Percentiles rank a stretch among this genome's conserved stretches.
These are phyloP conservation scores for Serendipita sp. DNA, from an alignment of 768 basidiomycete genomes.

Conservation along the genomic window DNA sequence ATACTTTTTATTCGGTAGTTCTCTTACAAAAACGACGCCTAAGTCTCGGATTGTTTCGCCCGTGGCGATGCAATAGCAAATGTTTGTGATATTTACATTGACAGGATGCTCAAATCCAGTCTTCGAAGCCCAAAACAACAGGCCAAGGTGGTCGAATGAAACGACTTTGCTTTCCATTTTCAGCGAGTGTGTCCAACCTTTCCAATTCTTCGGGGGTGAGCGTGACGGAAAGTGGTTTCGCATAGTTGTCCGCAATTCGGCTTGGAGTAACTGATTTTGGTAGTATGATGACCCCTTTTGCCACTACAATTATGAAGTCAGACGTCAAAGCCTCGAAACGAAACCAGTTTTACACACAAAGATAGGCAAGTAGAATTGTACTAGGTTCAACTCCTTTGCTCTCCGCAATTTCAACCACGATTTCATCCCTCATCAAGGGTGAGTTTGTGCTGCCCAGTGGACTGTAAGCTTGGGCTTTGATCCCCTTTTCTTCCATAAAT, in stretches of 20 bases:
- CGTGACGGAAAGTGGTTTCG: background rate
- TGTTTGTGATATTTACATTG: background rate
- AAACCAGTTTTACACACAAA: background rate
- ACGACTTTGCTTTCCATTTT: constrained; percentile 3
- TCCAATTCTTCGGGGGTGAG: constrained; percentile 2
- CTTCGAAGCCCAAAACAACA: background rate
- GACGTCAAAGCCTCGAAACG: background rate
- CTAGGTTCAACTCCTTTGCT: background rate
- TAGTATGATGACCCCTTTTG: constrained; percentile 3
- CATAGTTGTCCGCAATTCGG: constrained; percentile 6
- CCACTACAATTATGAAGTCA: background rate
- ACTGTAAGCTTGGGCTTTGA: constrained; percentile 8
- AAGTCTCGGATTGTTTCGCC: too few species aligned
- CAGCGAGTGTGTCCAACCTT: constrained; percentile 1
- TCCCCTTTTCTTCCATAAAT: constrained; percentile 6
- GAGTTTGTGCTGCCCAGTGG: constrained; percentile 5
- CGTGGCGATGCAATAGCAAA: too few species aligned
- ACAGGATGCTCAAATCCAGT: background rate
- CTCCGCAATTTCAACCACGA: background rate
- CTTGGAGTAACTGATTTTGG: constrained; percentile 7
- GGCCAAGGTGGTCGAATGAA: constrained; percentile 8
- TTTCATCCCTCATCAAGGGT: constrained; percentile 5
- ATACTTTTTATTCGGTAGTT: too few species aligned
- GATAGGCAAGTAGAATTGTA: constrained; percentile 2
- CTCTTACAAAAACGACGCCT: too few species aligned